Base-by-base conservation (phyloP, 768 basidiomycete species). In the Mrakia frigida region DNA sequence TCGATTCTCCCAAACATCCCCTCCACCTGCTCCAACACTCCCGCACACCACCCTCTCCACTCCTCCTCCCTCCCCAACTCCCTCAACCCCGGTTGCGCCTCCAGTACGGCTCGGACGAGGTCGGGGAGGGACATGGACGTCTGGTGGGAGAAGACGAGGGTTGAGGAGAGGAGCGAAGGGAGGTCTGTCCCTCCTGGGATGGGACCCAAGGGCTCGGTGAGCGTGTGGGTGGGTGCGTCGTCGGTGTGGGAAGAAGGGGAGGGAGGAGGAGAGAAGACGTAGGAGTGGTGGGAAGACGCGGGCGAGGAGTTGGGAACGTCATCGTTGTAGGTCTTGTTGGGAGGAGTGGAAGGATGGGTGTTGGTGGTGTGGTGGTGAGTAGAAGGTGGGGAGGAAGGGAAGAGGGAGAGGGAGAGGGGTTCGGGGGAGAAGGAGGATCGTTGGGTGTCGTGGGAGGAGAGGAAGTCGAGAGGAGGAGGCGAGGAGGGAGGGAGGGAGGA, bases 61-160 rank as follows among this genome's bases (percentile, higher is more conserved):
- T 56, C 52, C 35, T 76, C 70, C 41, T 65, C 70, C 18, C 14
- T 35, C 3, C 68, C 70, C 4, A 68, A 52, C 37, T 69, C 63
- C 39, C 61, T 46, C 3, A 77, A 52, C 2, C 43, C 28, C 9
- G 76, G 76, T 28, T 59, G 52, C 14, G 60, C 63, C 23, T 73
- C 71, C 13, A 77, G 67, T 0, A 77, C 65, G 4, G 70, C 63
- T 7, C 67, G 67, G 3, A 67, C 53, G 39, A 77, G 73, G 43
- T 73, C 72, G 21, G 59, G 59, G 14, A 77, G 59, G 35, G 76
- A 46, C 21, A 77, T 63, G 43, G 60, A 68, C 6, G 76, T 77
- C 3, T 56, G 71, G 60, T 74, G 71, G 6, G 76, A 77, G 63
- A 77, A 77, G 53, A 77, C 76, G 39, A 77, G 73, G 11, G 76